A percentile compares a stretch with the other conserved stretches of the same genome.
These are phyloP conservation scores for Fusarium sublunatum DNA, from an alignment of 2,329 filamentous ascomycete genomes.

Conservation along the genomic window DNA sequence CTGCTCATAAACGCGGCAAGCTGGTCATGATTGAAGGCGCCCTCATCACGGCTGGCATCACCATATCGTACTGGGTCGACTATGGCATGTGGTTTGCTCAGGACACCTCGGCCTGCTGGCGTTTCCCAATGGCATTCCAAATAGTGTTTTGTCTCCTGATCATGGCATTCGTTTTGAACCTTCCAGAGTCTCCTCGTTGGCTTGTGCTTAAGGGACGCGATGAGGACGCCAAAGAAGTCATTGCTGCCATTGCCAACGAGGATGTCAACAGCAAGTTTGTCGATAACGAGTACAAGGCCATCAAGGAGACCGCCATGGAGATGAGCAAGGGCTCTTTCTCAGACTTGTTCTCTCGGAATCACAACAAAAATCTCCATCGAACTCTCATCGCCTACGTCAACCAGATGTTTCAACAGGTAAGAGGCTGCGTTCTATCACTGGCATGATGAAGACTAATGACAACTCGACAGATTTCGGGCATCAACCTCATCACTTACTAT, in stretches of 20 bases:
- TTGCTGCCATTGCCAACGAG: conserved; percentile 65
- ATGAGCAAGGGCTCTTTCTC: conserved; percentile 69
- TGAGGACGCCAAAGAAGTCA: conserved; percentile 60
- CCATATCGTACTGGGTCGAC: conserved; percentile 70
- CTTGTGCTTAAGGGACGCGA: conserved; percentile 59
- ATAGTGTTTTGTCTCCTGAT: conserved; percentile 70
- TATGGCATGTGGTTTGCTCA: conserved; percentile 65
- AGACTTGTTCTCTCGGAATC: conserved; percentile 67
- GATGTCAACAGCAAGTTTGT: conserved; percentile 68
- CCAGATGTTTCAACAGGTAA: conserved; percentile 68
- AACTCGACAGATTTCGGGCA: conserved; percentile 60
- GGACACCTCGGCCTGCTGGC: conserved; percentile 58
- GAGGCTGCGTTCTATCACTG: fast-evolving
- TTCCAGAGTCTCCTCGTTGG: conserved; percentile 66
- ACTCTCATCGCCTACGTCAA: conserved; percentile 70
- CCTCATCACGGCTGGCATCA: conserved; percentile 67
- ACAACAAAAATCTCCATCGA: conserved; percentile 68
- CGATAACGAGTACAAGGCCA: conserved; percentile 67
- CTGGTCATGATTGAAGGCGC: conserved; percentile 71
- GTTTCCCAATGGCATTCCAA: conserved; percentile 68
- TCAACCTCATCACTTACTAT: conserved; percentile 73
- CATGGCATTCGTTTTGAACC: conserved; percentile 61
- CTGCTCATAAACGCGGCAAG: conserved; percentile 67
- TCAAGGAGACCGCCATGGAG: conserved; percentile 76
- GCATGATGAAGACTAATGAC: neutral